Conservation (phyloP, 1,139 yeast species). For the Trichomonascaceae sp. region DNA sequence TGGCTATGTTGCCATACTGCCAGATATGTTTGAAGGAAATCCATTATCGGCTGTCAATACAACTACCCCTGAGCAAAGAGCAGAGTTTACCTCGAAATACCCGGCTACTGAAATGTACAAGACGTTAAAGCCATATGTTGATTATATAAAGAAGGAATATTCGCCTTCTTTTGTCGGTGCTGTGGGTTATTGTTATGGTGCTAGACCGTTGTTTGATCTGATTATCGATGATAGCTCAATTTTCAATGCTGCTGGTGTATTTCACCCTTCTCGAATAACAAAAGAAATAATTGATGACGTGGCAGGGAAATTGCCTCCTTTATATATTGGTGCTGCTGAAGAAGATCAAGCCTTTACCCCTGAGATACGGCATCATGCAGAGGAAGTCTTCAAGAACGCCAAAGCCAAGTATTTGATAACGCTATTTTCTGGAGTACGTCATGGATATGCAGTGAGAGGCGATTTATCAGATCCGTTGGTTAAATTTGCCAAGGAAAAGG, state of each 20-base stretch:
- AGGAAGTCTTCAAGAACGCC: slow-evolving; percentile 46
- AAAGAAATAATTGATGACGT: slow-evolving; percentile 50
- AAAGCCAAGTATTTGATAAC: slow-evolving; percentile 53
- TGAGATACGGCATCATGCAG: slow-evolving; percentile 58
- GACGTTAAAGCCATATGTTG: not conserved
- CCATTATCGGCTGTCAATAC: not conserved
- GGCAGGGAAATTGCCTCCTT: slow-evolving; percentile 47
- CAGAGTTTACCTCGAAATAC: slow-evolving; percentile 36
- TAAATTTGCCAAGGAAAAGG: slow-evolving; percentile 65
- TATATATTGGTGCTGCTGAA: slow-evolving; percentile 69
- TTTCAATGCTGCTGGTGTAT: slow-evolving; percentile 56
- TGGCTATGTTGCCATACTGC: slow-evolving; percentile 61
- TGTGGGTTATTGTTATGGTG: slow-evolving; percentile 84
- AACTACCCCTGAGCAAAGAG: not conserved
- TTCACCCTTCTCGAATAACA: slow-evolving; percentile 72
- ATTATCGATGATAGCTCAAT: slow-evolving; percentile 29
- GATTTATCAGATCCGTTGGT: slow-evolving; percentile 51
- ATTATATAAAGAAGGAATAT: slow-evolving; percentile 37
- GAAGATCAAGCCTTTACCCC: slow-evolving; percentile 54
- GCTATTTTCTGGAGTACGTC: slow-evolving; percentile 54
- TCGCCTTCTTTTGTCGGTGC: slow-evolving; percentile 51
- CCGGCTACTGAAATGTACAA: slow-evolving; percentile 27
- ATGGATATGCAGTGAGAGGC: slow-evolving; percentile 77
- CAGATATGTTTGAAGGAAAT: slow-evolving; percentile 52
- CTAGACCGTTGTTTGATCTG: slow-evolving; percentile 55